Conservation (phyloP, 2,329 filamentous ascomycete species). For the Paraphaeosphaeria sporulosa region DNA sequence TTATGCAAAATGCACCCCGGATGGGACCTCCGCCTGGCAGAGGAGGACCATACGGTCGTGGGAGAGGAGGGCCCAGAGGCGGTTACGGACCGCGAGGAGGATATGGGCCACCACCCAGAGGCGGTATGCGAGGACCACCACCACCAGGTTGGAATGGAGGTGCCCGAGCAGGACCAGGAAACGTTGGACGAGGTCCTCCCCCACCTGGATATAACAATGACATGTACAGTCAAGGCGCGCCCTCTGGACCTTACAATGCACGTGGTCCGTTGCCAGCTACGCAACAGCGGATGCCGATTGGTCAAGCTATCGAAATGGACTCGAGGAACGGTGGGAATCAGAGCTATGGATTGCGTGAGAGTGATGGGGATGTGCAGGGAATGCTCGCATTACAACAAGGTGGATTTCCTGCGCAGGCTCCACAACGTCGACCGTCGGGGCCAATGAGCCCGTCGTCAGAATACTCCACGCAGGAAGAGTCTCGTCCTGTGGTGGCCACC, state of each 20-base stretch:
- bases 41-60: constrained; percentile 46
- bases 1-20: constrained; percentile 50
- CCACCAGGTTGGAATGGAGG: constrained; percentile 52
- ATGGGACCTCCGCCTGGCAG: constrained; percentile 51
- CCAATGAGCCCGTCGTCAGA: constrained; percentile 67
- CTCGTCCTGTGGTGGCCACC: constrained; percentile 40
- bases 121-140: constrained; percentile 50
- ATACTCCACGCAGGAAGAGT: constrained; percentile 79
- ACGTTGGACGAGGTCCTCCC: constrained; percentile 46
- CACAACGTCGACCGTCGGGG: constrained; percentile 36
- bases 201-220: constrained; percentile 53
- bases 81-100: constrained; percentile 48
- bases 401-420: constrained; percentile 38
- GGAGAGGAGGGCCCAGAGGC: constrained; percentile 49
- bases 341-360: constrained; percentile 61
- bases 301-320: constrained; percentile 83
- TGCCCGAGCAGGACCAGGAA: constrained; percentile 42
- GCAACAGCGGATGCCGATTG: constrained; percentile 55
- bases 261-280: constrained; percentile 67
- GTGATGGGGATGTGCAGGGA: constrained; percentile 74
- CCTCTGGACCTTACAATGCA: constrained; percentile 52
- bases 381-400: constrained; percentile 75
- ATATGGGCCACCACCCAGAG: constrained; percentile 44
- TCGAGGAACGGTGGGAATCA: constrained; percentile 54
- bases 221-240: constrained; percentile 48